Conservation (phyloP, 352 stramenopile species). For the Pseudoperonospora humuli region DNA sequence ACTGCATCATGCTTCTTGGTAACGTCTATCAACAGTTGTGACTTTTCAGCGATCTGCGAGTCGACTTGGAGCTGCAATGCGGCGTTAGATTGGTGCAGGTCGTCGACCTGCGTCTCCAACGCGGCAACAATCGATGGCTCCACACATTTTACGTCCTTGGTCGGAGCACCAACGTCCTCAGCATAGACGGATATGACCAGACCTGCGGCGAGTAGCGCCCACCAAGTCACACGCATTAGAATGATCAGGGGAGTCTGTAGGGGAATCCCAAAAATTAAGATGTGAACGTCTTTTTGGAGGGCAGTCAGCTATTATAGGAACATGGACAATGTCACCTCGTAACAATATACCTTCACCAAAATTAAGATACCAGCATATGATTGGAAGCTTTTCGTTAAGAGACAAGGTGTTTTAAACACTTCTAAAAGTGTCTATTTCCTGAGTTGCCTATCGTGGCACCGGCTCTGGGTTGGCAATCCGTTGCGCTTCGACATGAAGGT, state of each 20-base stretch:
- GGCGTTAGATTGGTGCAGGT: constrained; percentile 32
- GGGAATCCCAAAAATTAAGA: constrained; percentile 10
- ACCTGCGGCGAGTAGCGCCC: constrained; percentile 29
- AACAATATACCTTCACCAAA: no score
- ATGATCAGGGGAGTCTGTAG: neutral
- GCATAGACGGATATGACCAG: constrained; percentile 26
- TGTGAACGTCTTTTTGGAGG: constrained; percentile 8
- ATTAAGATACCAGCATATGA: no score
- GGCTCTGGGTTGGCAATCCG: no score
- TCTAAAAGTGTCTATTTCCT: no score
- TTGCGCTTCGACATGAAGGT: no score
- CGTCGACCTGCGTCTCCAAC: constrained; percentile 40
- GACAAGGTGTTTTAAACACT: no score
- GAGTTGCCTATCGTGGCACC: no score
- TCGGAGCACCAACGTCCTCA: constrained; percentile 9
- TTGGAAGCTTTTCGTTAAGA: no score
- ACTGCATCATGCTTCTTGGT: constrained; percentile 29
- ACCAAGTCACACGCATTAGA: constrained; percentile 27
- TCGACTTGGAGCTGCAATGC: constrained; percentile 37
- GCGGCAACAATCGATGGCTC: constrained; percentile 30
- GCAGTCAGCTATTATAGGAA: no score
- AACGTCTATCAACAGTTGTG: constrained; percentile 24
- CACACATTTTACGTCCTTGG: constrained; percentile 20
- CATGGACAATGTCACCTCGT: no score
- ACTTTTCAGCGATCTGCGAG: constrained; percentile 29